Base-by-base conservation (phyloP, 2,329 filamentous ascomycete genomes). In the Coleophoma cylindrospora region DNA sequence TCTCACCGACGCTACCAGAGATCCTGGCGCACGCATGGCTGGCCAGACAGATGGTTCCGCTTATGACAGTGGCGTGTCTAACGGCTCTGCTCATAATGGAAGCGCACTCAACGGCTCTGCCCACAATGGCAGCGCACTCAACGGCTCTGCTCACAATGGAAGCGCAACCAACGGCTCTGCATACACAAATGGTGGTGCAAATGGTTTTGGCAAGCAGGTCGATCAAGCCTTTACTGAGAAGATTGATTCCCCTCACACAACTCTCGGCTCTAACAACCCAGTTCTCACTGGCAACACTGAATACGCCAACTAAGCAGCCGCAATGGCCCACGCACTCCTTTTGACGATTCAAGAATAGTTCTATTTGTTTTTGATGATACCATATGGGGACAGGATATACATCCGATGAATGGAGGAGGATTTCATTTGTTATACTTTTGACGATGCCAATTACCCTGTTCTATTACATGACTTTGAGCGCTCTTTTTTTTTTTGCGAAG, bases 41-140 rank as follows among this genome's bases (percentile, higher is more conserved):
- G 47, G 48, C 19, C 47, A 49, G n/a, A 32, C 38, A 3, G 51
- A 45, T 38, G 41, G 45, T 1, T 15, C 27, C n/a, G 48, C 36
- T 11, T 48, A 72, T 2, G 70, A 69, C 38, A 41, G 45, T 1
- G 14, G 19, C 15, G 43, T 33, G 9, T 10, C 9, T 10, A 71
- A 70, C n/a, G 78, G 81, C 57, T 82, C 79, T 2, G 75, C 75
- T 43, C 76, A 77, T 12, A 53, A 45, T 34, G 44, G 45, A 1
- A n/a, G 19, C 15, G 46, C 36, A 11, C 27, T 27, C 8, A 27
- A 27, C 8, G 22, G 22, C 22, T 27, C 22, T 27, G 6, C 63
- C 73, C 9, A 82, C 78, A 10, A 27, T 27, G 22, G 22, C 4
- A 27, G 22, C 22, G 22, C 22, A 27, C 22, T 27, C 9, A 71